phyloP scores from a whole-genome alignment of 495 filamentous ascomycete species.

The Neurospora sp. region DNA sequence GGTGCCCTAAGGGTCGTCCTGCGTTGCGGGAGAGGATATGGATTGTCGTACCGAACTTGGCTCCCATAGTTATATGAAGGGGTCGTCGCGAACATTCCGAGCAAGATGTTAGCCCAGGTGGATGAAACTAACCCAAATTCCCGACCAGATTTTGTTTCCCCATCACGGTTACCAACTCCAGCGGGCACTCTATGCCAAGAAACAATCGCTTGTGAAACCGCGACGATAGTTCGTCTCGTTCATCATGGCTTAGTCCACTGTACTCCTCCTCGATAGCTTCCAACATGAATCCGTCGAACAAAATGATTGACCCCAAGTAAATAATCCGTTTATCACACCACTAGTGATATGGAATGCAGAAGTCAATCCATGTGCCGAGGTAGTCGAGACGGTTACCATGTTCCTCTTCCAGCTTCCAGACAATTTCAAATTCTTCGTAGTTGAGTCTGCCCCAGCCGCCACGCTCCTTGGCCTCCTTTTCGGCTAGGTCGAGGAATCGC shows the following conservation, averaged over 20 bases:
- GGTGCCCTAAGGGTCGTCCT: not conserved
- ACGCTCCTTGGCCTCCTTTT: constrained; percentile 53
- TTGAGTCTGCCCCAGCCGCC: constrained; percentile 63
- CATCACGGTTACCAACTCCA: not conserved
- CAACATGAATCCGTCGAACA: not conserved
- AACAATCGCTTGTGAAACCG: not conserved
- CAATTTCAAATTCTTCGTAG: constrained; percentile 61
- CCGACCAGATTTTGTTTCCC: not conserved
- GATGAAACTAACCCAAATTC: not conserved
- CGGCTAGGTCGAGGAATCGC: constrained; percentile 49
- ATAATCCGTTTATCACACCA: not conserved
- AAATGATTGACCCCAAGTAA: not conserved
- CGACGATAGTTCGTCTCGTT: not conserved
- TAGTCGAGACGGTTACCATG: constrained; percentile 53
- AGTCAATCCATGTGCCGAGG: constrained; percentile 77
- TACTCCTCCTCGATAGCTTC: not conserved
- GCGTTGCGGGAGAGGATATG: not conserved
- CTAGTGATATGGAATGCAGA: constrained; percentile 45
- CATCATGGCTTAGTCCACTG: not conserved
- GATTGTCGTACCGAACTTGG: not conserved
- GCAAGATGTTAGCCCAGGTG: not conserved
- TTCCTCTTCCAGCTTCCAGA: constrained; percentile 54
- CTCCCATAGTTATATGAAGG: not conserved
- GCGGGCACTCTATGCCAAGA: not conserved
- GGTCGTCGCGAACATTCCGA: not conserved